Base-by-base conservation (phyloP, 202 grass and related monocot genomes). In the Bolboschoenoplectus hybrid region DNA sequence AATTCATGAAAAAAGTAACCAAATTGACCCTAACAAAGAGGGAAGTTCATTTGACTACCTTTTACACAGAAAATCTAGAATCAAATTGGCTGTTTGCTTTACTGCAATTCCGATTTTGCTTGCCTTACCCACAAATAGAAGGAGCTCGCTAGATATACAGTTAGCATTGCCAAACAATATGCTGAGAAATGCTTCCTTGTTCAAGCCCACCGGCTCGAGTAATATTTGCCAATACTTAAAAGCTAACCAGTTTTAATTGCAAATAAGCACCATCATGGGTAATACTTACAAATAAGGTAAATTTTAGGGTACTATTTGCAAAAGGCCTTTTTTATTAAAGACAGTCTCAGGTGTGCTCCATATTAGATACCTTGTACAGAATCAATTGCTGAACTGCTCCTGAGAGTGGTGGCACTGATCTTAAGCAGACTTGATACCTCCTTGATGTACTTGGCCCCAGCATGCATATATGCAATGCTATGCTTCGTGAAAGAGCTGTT, bases 381-480 rank as follows among this genome's bases (percentile, higher is more conserved):
- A 87, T 99, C 97, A 80, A 86, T 85, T 2, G 92, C 71, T 81
- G 97, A 97, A 88, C 85, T 96, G 85, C 80, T 99, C 52, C 93
- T 82, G n/a, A 99, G 66, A 68, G 97, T 96, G 74, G 87, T 90
- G 35, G 89, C 90, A n/a, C 97, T 91, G 87, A 92, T 92, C 89
- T 99, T 99, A 87, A 99, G 87, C 34, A 99, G 83, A 65, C 97
- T 91, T 81, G 92, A 94, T 53, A 99, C 97, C 86, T 94, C 91
- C 86, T 94, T 99, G 79, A 99, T 89, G 87, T 99, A 99, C 58
- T 94, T 91, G 52, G 97, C 97, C 87, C 97, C 95, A 81, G 97
- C 93, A 88, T 96, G 89, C 91, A 99, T 94, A 82, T 99, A 99
- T 80, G 97, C 97, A 86, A 99, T 87, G 81, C 97, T 97, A 67